Conservation (phyloP, 1,284 basidiomycete genomes). For the Schizophyllum amplum region DNA sequence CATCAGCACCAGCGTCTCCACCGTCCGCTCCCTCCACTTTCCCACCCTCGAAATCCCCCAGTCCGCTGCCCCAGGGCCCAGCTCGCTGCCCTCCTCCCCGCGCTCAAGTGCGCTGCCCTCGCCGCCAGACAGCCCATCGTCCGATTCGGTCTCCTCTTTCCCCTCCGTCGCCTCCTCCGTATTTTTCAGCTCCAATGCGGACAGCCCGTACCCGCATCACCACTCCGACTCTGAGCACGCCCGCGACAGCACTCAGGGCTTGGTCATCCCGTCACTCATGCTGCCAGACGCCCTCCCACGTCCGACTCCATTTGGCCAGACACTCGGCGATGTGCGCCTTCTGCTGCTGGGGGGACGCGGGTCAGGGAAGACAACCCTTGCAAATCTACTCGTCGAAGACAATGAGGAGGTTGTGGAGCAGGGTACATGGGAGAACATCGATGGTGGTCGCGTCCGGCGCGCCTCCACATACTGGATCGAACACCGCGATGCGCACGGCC, state of each 20-base stretch:
- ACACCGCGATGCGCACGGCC: not conserved
- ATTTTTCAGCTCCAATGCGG: not conserved
- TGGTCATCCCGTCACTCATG: not conserved
- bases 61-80: not conserved
- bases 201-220: not conserved
- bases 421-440: not conserved
- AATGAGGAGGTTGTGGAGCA: not conserved
- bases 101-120: not conserved
- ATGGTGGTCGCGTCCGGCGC: not conserved
- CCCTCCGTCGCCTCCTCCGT: not conserved
- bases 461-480: constrained; percentile 1
- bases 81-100: not conserved
- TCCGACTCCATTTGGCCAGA: not conserved
- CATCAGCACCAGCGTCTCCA: not conserved
- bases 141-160: not conserved
- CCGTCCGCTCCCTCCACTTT: not conserved
- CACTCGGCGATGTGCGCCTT: not conserved
- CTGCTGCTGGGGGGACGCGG: not conserved
- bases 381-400: not conserved
- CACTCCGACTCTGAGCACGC: not conserved
- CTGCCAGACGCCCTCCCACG: not conserved
- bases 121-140: not conserved
- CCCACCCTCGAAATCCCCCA: not conserved
- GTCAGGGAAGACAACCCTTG: not conserved
- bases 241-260: not conserved